Base-by-base conservation (phyloP, 2,329 filamentous ascomycete species). In the Fusarium lyarnte region DNA sequence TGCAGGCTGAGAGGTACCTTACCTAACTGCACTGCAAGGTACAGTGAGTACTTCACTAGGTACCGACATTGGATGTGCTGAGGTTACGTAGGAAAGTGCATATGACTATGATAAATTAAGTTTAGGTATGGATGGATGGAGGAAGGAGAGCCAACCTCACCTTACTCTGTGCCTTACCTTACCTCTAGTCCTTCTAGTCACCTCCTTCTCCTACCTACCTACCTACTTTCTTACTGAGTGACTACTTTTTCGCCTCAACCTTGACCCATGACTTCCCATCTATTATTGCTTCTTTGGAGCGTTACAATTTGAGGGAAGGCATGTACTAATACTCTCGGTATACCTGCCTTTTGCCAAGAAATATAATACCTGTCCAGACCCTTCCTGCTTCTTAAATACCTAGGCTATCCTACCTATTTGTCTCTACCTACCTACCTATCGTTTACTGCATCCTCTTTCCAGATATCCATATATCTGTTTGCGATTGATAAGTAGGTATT, bases 301-400 rank as follows among this genome's bases (percentile, higher is more conserved):
- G 53, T 41, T 58, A 19, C 58, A 35, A 42, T 41, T 23, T 31
- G 33, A 53, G 23, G 35, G 10, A 39, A 52, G 49, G 49, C 23
- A 53, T 4, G 31, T 36, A 35, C 41, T 27, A 35, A 47, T 33
- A 35, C 31, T 49, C 41, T 49, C 11, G 5, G 31, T 31, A 57
- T 54, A 35, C 29, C 46, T 63, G 42, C 49, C 27, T 51, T 63
- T 36, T 29, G 13, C 13, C 51, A 29, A 19, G 43, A 47, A 45
- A 63, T 72, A 74, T 69, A 69, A 69, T 69, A 61, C 54, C 46
- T 61, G 45, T 41, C 59, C 39, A 38, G 61, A 39, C 36, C 52
- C 66, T 51, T 63, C 45, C 16, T 38, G 16, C 31, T 67, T 21
- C 23, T n/a, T 38, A 16, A 23, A 42, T 35, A 25, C 25, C 25